phyloP scores from a whole-genome alignment of 345 rosid genomes.

The Zanthoxylum bungeanum region DNA sequence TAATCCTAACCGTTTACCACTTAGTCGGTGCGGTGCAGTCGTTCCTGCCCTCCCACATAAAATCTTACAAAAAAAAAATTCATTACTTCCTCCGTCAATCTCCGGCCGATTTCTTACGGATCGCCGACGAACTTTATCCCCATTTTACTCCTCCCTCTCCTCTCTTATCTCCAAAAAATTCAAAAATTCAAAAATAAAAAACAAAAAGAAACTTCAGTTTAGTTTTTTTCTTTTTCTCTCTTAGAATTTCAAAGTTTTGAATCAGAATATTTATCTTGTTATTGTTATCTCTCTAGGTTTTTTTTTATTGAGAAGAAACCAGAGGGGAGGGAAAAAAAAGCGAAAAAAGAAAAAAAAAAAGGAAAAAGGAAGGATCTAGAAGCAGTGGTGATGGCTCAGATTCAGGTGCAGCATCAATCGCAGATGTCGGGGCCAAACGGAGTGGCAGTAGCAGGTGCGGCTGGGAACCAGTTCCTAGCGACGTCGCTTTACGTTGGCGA shows the following conservation, averaged over 20 bases:
- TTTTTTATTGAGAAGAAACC: background rate
- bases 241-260: background rate
- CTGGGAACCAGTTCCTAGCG: too few species aligned
- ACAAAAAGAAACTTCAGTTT: slow-evolving; percentile 5
- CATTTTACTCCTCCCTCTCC: slow-evolving; percentile 19
- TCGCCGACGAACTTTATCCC: slow-evolving; percentile 37
- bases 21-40: slow-evolving; percentile 49
- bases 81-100: slow-evolving; percentile 28
- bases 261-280: slow-evolving; percentile 3
- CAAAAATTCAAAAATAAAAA: too few species aligned
- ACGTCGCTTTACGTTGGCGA: slow-evolving; percentile 88
- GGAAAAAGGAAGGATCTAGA: slow-evolving; percentile 22
- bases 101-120: slow-evolving; percentile 23
- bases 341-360: background rate
- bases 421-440: slow-evolving; percentile 37
- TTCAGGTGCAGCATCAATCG: slow-evolving; percentile 63
- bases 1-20: slow-evolving; percentile 16
- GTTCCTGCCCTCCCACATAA: too few species aligned
- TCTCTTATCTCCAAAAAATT: background rate
- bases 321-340: slow-evolving; percentile 25
- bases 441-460: slow-evolving; percentile 31
- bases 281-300: slow-evolving; percentile 19
- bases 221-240: background rate
- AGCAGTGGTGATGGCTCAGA: slow-evolving; percentile 59
- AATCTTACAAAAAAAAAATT: too few species aligned